phyloP scores from a whole-genome alignment of 495 filamentous ascomycete species.

The Tricharina praecox region DNA sequence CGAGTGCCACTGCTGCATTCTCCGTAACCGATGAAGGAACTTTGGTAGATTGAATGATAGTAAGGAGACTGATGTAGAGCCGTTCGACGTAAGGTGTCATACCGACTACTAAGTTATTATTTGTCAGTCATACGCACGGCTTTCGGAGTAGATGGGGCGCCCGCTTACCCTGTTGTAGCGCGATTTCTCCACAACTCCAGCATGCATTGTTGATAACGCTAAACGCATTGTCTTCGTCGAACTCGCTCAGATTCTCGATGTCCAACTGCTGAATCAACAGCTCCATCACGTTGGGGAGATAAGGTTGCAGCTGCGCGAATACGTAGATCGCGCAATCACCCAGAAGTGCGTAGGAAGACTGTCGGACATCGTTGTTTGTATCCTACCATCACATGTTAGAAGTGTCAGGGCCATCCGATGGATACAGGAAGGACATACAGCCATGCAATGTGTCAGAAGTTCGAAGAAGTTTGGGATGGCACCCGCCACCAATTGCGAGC shows the following conservation, averaged over 20 bases:
- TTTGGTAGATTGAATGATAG: conserved; percentile 64
- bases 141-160: neutral
- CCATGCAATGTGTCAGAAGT: conserved; percentile 78
- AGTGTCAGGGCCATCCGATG: too few species aligned
- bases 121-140: conserved; percentile 11
- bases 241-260: conserved; percentile 57
- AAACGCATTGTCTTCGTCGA: conserved; percentile 59
- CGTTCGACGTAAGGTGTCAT: conserved; percentile 64
- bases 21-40: conserved; percentile 85
- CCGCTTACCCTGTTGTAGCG: conserved; percentile 50
- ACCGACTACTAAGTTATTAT: conserved; percentile 22
- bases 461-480: conserved; percentile 78
- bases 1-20: conserved; percentile 86
- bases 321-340: conserved; percentile 95
- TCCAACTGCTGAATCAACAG: conserved; percentile 76
- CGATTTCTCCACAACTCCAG: conserved; percentile 92
- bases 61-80: conserved; percentile 53
- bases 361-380: conserved; percentile 75
- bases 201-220: conserved; percentile 95
- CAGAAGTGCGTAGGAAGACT: conserved; percentile 88
- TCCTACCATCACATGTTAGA: conserved; percentile 35
- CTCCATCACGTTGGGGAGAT: conserved; percentile 54
- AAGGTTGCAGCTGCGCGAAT: conserved; percentile 63
- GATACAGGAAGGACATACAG: conserved; percentile 11
- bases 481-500: conserved; percentile 52